phyloP scores from a whole-genome alignment of 1,284 basidiomycete genomes.

The Athelia psychrophila region DNA sequence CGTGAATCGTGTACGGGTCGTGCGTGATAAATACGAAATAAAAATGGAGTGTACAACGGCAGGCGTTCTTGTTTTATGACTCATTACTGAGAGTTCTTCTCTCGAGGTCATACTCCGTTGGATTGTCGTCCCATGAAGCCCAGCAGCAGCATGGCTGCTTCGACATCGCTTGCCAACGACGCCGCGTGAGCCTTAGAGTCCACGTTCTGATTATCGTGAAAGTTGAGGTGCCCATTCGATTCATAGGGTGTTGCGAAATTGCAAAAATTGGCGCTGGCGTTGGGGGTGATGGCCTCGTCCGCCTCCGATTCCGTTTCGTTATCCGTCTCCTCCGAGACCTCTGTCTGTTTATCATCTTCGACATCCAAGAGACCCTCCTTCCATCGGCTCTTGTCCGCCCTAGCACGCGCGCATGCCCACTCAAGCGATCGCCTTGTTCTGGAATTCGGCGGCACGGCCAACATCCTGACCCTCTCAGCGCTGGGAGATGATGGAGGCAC shows the following conservation, averaged over 20 bases:
- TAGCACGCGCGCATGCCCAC: slow-evolving; percentile 36
- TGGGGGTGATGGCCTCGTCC: slow-evolving; percentile 1
- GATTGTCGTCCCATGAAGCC: background rate
- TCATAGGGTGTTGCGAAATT: too few species aligned
- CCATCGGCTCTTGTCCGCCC: background rate
- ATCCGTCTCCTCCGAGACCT: background rate
- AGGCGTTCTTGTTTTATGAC: too few species aligned
- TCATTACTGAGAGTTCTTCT: too few species aligned
- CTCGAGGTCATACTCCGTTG: background rate
- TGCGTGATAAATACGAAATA: too few species aligned
- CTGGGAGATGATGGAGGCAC: slow-evolving; percentile 32
- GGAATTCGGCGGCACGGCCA: slow-evolving; percentile 24
- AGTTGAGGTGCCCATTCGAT: background rate
- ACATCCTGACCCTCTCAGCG: slow-evolving; percentile 25
- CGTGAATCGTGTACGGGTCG: too few species aligned
- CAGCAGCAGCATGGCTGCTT: slow-evolving; percentile 2
- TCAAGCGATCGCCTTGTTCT: slow-evolving; percentile 37
- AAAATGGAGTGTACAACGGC: too few species aligned
- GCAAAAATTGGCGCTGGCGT: background rate
- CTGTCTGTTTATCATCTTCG: background rate
- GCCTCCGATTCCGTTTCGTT: background rate
- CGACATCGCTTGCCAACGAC: background rate
- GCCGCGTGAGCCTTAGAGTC: background rate
- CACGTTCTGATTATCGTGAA: background rate
- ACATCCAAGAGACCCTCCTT: background rate